Percentiles rank a stretch among this genome's conserved stretches.
These are phyloP conservation scores for Phylloporus scabripes DNA, from an alignment of 768 basidiomycete species.

Conservation along the genomic window DNA sequence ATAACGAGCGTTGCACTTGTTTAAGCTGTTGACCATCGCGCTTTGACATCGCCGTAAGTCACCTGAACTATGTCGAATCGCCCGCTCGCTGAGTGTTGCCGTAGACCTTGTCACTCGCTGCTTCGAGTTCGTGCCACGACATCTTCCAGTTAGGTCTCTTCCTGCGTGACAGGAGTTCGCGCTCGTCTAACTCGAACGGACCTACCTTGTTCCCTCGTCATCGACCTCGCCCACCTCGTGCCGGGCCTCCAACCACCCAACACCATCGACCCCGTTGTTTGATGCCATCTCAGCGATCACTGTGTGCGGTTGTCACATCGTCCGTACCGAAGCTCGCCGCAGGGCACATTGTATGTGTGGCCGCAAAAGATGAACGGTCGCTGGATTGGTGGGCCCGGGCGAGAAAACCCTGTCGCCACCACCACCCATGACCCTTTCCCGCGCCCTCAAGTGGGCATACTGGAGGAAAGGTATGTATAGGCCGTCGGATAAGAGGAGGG, in stretches of 20 bases:
- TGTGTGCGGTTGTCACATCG: no score
- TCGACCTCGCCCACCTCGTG: neutral
- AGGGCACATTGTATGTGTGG: no score
- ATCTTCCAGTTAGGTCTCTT: neutral
- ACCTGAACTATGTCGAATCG: neutral
- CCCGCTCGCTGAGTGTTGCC: neutral
- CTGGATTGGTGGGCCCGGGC: no score
- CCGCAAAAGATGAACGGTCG: no score
- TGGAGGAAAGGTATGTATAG: neutral
- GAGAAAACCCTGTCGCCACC: no score
- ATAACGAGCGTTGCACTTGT: neutral
- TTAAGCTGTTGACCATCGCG: no score
- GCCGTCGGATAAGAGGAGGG: no score
- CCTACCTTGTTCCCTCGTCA: neutral
- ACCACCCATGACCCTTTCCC: neutral
- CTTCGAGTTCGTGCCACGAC: neutral
- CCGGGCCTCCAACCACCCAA: neutral
- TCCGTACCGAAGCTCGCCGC: no score
- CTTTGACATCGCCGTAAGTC: neutral
- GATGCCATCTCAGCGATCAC: no score
- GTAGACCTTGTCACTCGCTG: neutral
- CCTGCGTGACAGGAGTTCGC: neutral
- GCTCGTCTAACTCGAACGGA: neutral
- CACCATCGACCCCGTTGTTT: no score
- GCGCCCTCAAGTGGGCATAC: neutral